Base-by-base conservation (phyloP, 2,329 filamentous ascomycete genomes). In the Dactylellina drechsleri region DNA sequence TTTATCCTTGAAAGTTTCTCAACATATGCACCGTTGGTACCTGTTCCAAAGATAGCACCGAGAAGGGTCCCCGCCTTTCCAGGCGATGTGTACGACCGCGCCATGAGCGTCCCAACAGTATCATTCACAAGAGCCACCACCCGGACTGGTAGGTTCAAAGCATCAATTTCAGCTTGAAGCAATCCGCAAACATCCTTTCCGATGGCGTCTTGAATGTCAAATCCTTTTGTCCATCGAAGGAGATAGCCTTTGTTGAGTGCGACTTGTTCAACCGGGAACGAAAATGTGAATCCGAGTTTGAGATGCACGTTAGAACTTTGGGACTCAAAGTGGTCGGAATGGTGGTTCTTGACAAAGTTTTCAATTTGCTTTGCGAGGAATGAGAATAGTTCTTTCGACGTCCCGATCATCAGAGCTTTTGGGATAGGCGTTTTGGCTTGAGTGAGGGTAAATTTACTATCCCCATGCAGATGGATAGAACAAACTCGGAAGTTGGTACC, bases 401-500 rank as follows among this genome's bases (percentile, higher is more conserved):
- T 93, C 56, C 93, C 92, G 40, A 91, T 87, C 95, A 98, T 98
- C 81, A 98, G 86, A 78, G 94, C 87, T 78, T 89, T 90, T 6
- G 95, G 95, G 70, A 99, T 96, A 76, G 93, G 88, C 68, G 96
- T 91, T 84, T 98, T 98, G 83, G 89, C 92, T 84, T 92, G 96
- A 62, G 91, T 96, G 79, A 98, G 88, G 82, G 92, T 92, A 85
- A 97, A 98, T 68, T 93, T 97, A 79, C 91, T 93, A 84, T 98
- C 92, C 80, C 95, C 95, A 81, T 97, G 93, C 76, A 99, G 86
- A 79, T 92, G 88, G 80, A 99, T 91, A 50, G 94, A 97, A 85
- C 95, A 99, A 80, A 99, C 95, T 79, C 95, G 91, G 83, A 98
- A 97, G 84, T 99, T 99, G 77, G 95, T 99, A 79, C 95, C 95